phyloP scores from a whole-genome alignment of 2,329 filamentous ascomycete species.

The Pseudopithomyces maydicus region DNA sequence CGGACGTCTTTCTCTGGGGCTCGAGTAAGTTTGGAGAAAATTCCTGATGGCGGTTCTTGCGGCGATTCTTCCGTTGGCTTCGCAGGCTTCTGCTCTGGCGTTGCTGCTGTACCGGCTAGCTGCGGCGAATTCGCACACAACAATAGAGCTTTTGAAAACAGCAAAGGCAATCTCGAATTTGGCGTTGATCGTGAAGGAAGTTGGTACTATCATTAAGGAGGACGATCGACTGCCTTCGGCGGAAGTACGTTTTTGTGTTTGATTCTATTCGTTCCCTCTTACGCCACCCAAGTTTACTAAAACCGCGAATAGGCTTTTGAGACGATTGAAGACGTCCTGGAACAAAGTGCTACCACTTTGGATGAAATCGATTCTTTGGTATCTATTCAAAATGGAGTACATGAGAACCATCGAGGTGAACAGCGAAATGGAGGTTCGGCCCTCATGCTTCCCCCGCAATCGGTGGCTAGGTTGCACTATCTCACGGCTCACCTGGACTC shows the following conservation, averaged over 20 bases:
- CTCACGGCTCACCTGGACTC: slow-evolving; percentile 42
- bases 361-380: slow-evolving; percentile 34
- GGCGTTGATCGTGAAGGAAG: slow-evolving; percentile 43
- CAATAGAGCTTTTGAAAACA: slow-evolving; percentile 33
- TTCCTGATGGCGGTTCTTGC: slow-evolving; percentile 40
- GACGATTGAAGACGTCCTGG: slow-evolving; percentile 38
- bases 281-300: slow-evolving; percentile 11
- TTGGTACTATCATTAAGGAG: slow-evolving; percentile 44
- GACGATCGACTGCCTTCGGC: slow-evolving; percentile 43
- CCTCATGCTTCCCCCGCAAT: slow-evolving; percentile 15
- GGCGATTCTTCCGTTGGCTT: slow-evolving; percentile 41
- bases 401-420: neutral
- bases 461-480: slow-evolving; percentile 33
- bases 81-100: slow-evolving; percentile 39
- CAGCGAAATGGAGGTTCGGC: slow-evolving; percentile 3
- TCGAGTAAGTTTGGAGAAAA: slow-evolving; percentile 1
- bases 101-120: slow-evolving; percentile 40
- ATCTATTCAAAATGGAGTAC: slow-evolving; percentile 8
- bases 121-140: slow-evolving; percentile 25
- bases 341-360: slow-evolving; percentile 36
- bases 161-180: slow-evolving; percentile 43
- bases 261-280: neutral
- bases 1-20: neutral
- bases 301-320: slow-evolving; percentile 34
- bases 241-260: slow-evolving; percentile 29